A percentile compares a stretch with the other conserved stretches of the same genome.
These are phyloP conservation scores for Caryocar brasiliense DNA, from an alignment of 441 rosid genomes.

Conservation along the genomic window DNA sequence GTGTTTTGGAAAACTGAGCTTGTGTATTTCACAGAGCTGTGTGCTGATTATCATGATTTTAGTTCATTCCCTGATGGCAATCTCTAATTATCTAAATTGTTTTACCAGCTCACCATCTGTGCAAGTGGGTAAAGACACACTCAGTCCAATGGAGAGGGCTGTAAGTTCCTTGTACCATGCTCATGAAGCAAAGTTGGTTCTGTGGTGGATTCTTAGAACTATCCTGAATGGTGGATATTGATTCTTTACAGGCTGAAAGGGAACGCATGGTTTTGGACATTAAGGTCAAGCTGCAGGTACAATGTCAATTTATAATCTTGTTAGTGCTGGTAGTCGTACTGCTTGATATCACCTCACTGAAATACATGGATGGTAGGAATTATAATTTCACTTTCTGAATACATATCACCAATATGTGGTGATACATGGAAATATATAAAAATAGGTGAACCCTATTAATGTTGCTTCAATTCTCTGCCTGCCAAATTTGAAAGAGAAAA, in stretches of 20 bases:
- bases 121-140: slow-evolving; percentile 47
- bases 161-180: slow-evolving; percentile 49
- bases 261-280: slow-evolving; percentile 99
- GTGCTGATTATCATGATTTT: background rate
- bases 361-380: too few species aligned
- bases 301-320: background rate
- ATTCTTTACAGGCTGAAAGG: slow-evolving; percentile 72
- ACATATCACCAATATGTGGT: too few species aligned
- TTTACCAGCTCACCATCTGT: slow-evolving; percentile 67
- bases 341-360: too few species aligned
- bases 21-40: slow-evolving; percentile 9
- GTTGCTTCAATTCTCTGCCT: too few species aligned
- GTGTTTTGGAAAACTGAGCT: slow-evolving; percentile 8
- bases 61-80: background rate
- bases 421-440: too few species aligned
- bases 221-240: background rate
- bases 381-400: too few species aligned
- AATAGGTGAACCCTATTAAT: too few species aligned
- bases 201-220: slow-evolving; percentile 7
- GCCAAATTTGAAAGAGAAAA: too few species aligned
- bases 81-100: slow-evolving; percentile 13
- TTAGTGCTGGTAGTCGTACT: too few species aligned
- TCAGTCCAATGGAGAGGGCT: slow-evolving; percentile 92
- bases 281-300: slow-evolving; percentile 93
- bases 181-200: slow-evolving; percentile 11